Evolutionary conservation across 305 asterid species (phyloP).

Genomic region (Salvia sclarea): DNA sequence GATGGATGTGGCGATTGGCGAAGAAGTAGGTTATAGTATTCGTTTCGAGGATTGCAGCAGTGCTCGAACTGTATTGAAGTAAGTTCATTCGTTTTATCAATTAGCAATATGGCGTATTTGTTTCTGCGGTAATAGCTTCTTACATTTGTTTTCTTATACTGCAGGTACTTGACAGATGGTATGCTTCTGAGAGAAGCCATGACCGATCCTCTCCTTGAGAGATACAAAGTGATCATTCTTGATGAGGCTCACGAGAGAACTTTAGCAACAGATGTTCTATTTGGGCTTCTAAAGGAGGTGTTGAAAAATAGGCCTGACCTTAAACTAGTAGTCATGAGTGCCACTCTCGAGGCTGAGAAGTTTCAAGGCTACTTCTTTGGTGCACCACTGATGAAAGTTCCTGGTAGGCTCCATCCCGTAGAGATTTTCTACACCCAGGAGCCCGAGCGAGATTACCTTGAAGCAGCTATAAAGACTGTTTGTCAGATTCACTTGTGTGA

Average conservation of each 20-base stretch:
- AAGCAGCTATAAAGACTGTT: conserved; percentile 94
- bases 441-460: conserved; percentile 93
- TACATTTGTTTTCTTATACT: conserved; percentile 6
- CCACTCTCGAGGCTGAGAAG: conserved; percentile 97
- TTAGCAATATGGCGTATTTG: background rate
- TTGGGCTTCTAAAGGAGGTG: conserved; percentile 96
- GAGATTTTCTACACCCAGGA: conserved; percentile 92
- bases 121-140: background rate
- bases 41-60: conserved; percentile 97
- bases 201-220: conserved; percentile 92
- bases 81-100: background rate
- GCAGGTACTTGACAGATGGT: conserved; percentile 97
- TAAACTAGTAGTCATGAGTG: conserved; percentile 97
- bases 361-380: conserved; percentile 80
- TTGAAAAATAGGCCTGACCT: conserved; percentile 79
- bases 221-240: conserved; percentile 92
- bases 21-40: conserved; percentile 95
- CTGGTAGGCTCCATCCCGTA: conserved; percentile 97
- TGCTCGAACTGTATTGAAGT: conserved; percentile 80
- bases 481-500: conserved; percentile 87
- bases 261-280: conserved; percentile 88
- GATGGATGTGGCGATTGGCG: conserved; percentile 95
- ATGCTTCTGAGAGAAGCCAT: conserved; percentile 99
- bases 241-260: conserved; percentile 99
- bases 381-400: conserved; percentile 98